Percentiles rank a stretch among this genome's conserved stretches.
phyloP scores from a whole-genome alignment of 805 yeast genomes.

The Starmera dryadoides region DNA sequence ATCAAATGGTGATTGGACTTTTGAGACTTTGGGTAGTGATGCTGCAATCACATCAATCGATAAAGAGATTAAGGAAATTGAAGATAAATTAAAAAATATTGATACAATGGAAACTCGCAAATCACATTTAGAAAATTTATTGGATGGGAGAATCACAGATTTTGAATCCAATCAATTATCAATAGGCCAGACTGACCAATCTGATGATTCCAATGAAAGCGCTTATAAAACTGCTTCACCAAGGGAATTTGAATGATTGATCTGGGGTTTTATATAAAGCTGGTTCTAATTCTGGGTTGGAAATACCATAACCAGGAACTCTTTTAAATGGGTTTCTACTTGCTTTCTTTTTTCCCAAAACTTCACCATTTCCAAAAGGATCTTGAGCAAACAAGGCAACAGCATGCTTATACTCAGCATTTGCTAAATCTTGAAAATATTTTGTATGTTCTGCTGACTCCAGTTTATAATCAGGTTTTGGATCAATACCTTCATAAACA shows the following conservation, averaged over 20 bases:
- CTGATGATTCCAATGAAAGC: no score
- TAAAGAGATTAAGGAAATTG: slow-evolving; percentile 64
- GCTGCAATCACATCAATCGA: slow-evolving; percentile 64
- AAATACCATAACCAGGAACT: slow-evolving; percentile 27
- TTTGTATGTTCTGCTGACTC: slow-evolving; percentile 15
- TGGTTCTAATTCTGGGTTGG: slow-evolving; percentile 7
- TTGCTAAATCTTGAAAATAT: slow-evolving; percentile 41
- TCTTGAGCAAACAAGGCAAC: slow-evolving; percentile 44
- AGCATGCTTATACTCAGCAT: slow-evolving; percentile 47
- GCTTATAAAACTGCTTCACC: slow-evolving; percentile 1
- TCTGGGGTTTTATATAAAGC: slow-evolving; percentile 5
- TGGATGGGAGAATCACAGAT: no score
- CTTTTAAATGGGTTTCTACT: slow-evolving; percentile 52
- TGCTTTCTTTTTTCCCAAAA: slow-evolving; percentile 39
- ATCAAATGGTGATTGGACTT: slow-evolving; percentile 47
- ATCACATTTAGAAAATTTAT: slow-evolving; percentile 38
- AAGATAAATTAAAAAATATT: slow-evolving; percentile 51
- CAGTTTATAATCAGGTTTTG: slow-evolving; percentile 32
- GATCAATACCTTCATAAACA: slow-evolving; percentile 51
- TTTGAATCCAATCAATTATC: no score
- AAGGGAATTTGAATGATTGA: slow-evolving; percentile 3
- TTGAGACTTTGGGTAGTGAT: slow-evolving; percentile 59
- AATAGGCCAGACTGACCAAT: no score
- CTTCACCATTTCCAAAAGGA: slow-evolving; percentile 46
- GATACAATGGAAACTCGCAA: slow-evolving; percentile 55